Conservation (phyloP, 345 rosid genomes). For the Limnanthes douglasii region DNA sequence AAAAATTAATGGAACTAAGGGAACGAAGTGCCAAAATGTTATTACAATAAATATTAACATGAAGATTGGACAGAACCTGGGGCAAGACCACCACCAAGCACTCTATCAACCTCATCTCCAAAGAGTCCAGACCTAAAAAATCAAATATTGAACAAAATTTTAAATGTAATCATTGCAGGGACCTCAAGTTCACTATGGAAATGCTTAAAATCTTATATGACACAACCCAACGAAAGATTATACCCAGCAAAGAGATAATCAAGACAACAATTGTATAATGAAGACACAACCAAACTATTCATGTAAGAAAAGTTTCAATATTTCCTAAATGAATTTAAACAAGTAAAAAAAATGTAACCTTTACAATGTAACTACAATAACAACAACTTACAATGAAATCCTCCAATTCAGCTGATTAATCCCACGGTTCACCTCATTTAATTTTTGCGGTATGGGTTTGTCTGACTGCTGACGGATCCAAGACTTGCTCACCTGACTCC, state of each 20-base stretch:
- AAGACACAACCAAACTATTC: background rate
- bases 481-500: constrained; percentile 21
- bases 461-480: constrained; percentile 49
- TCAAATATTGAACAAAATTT: constrained; percentile 8
- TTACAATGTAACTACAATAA: background rate
- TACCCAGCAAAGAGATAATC: background rate
- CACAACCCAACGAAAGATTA: too few species aligned
- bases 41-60: constrained; percentile 7
- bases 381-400: constrained; percentile 43
- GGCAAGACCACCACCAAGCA: constrained; percentile 95
- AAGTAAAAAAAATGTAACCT: background rate
- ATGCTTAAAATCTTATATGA: too few species aligned
- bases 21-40: background rate
- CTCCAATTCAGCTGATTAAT: constrained; percentile 47
- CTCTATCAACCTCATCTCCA: constrained; percentile 77
- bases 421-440: constrained; percentile 46
- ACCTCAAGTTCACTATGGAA: too few species aligned
- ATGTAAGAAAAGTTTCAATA: background rate
- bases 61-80: constrained; percentile 42
- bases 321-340: background rate
- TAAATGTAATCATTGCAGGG: too few species aligned
- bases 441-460: constrained; percentile 29
- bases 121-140: constrained; percentile 49
- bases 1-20: background rate
- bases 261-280: background rate